Percentiles rank a stretch among this genome's conserved stretches.
phyloP scores from a whole-genome alignment of 148 eudicot species.

The Fallopia convolvulus region DNA sequence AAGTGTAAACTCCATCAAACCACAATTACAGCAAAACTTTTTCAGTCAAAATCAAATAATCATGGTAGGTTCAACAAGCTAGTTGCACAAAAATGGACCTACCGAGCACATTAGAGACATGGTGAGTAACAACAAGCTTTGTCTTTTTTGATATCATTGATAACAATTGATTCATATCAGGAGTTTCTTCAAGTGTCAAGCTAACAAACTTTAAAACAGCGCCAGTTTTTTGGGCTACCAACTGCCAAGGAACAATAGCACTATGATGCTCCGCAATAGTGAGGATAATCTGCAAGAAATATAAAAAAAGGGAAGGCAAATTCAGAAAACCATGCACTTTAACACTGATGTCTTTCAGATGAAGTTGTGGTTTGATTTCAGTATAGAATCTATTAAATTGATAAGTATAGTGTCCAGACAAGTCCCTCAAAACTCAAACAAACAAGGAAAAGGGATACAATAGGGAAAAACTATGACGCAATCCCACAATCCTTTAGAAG shows the following conservation, averaged over 20 bases:
- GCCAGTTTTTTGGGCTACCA: constrained; percentile 81
- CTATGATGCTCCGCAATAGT: constrained; percentile 97
- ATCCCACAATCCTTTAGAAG: too few relatives aligned
- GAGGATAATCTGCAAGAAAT: constrained; percentile 51
- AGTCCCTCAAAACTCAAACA: not conserved
- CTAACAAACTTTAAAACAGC: constrained; percentile 63
- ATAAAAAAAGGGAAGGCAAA: not conserved
- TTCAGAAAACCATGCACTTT: not conserved
- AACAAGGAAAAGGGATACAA: not conserved
- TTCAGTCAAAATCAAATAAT: not conserved
- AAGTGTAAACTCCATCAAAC: not conserved
- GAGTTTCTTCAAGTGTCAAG: constrained; percentile 72
- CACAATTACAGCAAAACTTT: not conserved
- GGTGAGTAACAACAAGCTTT: constrained; percentile 81
- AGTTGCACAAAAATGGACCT: constrained; percentile 14
- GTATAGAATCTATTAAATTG: not conserved
- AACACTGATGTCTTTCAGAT: not conserved
- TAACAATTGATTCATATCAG: constrained; percentile 50
- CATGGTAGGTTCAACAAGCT: not conserved
- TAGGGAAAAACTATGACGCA: not conserved
- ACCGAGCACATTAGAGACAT: constrained; percentile 89
- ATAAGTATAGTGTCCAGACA: not conserved
- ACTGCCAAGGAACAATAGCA: constrained; percentile 95
- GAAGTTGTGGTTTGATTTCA: not conserved
- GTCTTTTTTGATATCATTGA: constrained; percentile 64